Conservation (phyloP, 1,284 basidiomycete species). For the Bondarzewia mesenterica region DNA sequence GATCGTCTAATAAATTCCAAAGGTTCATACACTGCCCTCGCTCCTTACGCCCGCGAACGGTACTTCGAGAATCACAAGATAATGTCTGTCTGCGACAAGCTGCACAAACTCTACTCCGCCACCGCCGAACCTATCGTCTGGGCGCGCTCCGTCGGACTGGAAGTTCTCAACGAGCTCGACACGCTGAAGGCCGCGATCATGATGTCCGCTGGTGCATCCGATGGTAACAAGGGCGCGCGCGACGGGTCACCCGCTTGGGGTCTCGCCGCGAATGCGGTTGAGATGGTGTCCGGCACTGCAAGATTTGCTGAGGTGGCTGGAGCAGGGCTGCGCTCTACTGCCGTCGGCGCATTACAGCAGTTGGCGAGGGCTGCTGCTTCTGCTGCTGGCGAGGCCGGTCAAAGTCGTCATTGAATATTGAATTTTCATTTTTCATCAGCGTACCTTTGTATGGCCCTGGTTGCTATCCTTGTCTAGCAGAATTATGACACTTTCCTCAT, state of each 20-base stretch:
- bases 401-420: too few species aligned
- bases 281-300: slow-evolving; percentile 12
- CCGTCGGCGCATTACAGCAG: slow-evolving; percentile 9
- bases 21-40: slow-evolving; percentile 76
- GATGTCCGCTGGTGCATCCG: slow-evolving; percentile 64
- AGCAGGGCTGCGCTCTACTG: slow-evolving; percentile 7
- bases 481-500: too few species aligned
- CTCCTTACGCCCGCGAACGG: slow-evolving; percentile 71
- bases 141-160: slow-evolving; percentile 82
- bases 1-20: neutral
- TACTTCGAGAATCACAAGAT: slow-evolving; percentile 84
- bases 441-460: too few species aligned
- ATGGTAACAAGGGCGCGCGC: slow-evolving; percentile 3
- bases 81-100: slow-evolving; percentile 79
- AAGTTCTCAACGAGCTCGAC: slow-evolving; percentile 85
- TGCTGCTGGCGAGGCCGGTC: too few species aligned
- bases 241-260: slow-evolving; percentile 15
- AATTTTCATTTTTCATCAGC: too few species aligned
- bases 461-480: too few species aligned
- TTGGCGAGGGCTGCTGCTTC: slow-evolving; percentile 1
- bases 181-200: slow-evolving; percentile 77
- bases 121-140: slow-evolving; percentile 69
- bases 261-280: slow-evolving; percentile 20
- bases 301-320: slow-evolving; percentile 6
- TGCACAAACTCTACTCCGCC: slow-evolving; percentile 77